Conservation (phyloP, 1,139 yeast genomes). For the Nakaseomyces delphensis region DNA sequence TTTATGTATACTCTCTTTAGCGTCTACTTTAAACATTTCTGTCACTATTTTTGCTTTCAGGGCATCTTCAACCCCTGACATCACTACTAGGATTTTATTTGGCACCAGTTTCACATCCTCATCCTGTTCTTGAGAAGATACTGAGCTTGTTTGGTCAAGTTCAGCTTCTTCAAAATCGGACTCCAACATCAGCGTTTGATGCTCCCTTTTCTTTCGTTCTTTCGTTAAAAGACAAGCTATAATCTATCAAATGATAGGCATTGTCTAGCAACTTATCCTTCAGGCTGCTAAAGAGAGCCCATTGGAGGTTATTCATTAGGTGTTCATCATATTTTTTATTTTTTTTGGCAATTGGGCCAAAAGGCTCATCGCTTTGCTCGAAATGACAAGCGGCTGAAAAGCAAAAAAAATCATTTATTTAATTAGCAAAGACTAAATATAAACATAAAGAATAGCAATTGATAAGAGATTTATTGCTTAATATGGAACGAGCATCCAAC, state of each 20-base stretch:
- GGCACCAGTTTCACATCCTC: background rate
- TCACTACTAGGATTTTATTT: conserved; percentile 1
- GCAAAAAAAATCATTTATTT: background rate
- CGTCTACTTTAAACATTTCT: background rate
- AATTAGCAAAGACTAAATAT: background rate
- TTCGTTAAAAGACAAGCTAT: too few species aligned
- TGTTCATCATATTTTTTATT: too few species aligned
- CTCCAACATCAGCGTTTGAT: too few species aligned
- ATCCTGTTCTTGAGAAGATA: background rate
- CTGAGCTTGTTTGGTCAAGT: background rate
- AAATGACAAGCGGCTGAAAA: conserved; percentile 1
- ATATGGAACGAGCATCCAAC: too few species aligned
- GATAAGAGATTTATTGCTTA: background rate
- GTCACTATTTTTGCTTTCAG: background rate
- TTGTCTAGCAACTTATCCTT: too few species aligned
- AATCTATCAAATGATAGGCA: too few species aligned
- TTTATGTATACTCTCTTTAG: conserved; percentile 8
- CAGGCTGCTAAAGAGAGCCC: too few species aligned
- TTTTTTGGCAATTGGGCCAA: background rate
- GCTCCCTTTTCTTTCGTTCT: background rate
- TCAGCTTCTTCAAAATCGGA: background rate
- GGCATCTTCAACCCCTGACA: background rate
- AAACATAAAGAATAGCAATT: background rate
- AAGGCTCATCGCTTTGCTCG: background rate
- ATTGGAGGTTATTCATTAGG: too few species aligned